phyloP scores from a whole-genome alignment of 2,329 filamentous ascomycete species.

The Fusarium buharicum region DNA sequence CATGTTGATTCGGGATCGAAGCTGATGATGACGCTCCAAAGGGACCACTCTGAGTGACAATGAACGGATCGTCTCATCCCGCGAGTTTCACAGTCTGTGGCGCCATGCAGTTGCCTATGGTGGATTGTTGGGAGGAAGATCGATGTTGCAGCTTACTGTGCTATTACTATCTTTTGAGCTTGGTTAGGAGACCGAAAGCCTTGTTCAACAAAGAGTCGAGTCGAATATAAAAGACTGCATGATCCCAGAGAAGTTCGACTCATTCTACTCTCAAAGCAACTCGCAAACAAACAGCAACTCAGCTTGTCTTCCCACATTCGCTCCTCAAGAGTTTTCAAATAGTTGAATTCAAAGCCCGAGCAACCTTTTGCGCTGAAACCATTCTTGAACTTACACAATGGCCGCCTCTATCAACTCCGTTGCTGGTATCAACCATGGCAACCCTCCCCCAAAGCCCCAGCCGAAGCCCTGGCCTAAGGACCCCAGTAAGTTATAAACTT shows the following conservation, averaged over 20 bases:
- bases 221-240: constrained; percentile 17
- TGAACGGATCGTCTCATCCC: constrained; percentile 10
- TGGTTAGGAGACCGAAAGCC: not conserved
- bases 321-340: not conserved
- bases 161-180: not conserved
- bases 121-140: not conserved
- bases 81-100: constrained; percentile 20
- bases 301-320: not conserved
- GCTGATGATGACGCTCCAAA: constrained; percentile 25
- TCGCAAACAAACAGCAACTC: not conserved
- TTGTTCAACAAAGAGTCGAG: constrained; percentile 7
- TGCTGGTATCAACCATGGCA: constrained; percentile 6
- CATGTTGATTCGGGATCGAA: not conserved
- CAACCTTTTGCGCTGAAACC: not conserved
- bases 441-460: constrained; percentile 19
- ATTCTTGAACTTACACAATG: constrained; percentile 17
- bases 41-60: constrained; percentile 29
- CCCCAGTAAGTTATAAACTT: constrained; percentile 13
- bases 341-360: not conserved
- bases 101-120: constrained; percentile 3
- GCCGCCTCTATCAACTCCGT: not conserved
- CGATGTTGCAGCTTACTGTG: not conserved
- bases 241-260: not conserved
- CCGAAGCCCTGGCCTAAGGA: constrained; percentile 24
- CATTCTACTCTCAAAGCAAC: not conserved